Evolutionary conservation across 106 monocot genomes (phyloP).

Genomic region (Allium cepa): DNA sequence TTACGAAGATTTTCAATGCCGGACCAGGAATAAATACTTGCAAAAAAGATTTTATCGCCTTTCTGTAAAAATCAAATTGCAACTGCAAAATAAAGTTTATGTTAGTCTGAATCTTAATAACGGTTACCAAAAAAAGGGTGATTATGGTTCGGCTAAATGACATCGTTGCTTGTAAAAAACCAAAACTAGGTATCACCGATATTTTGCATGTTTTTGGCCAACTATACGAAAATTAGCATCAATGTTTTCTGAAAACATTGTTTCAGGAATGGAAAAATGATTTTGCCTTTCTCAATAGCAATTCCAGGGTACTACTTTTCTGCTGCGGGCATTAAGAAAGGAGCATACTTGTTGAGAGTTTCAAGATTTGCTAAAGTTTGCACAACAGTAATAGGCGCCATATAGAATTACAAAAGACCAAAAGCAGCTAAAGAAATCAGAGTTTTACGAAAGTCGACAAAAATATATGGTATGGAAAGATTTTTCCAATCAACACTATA

Average conservation of each 20-base stretch:
- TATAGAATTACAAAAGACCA: conserved; percentile 72
- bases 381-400: conserved; percentile 89
- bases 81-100: no score
- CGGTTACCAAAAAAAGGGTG: no score
- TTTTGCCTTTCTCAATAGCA: no score
- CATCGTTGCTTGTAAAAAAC: no score
- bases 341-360: conserved; percentile 77
- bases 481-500: no score
- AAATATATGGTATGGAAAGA: conserved; percentile 86
- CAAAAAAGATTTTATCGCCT: conserved; percentile 32
- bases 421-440: conserved; percentile 60
- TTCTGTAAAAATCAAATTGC: conserved; percentile 4
- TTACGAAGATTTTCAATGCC: conserved; percentile 28
- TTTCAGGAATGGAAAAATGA: no score
- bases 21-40: conserved; percentile 41
- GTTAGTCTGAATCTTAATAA: no score
- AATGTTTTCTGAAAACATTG: no score
- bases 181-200: no score
- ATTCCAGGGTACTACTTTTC: conserved; percentile 36
- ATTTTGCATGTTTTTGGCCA: no score
- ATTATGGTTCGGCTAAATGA: no score
- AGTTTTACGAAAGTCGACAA: conserved; percentile 56
- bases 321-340: conserved; percentile 69
- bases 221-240: no score
- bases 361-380: conserved; percentile 97